A percentile compares a stretch with the other conserved stretches of the same genome.
These are phyloP conservation scores for Sporothrix curviconia DNA, from an alignment of 2,329 filamentous ascomycete genomes.

Conservation along the genomic window DNA sequence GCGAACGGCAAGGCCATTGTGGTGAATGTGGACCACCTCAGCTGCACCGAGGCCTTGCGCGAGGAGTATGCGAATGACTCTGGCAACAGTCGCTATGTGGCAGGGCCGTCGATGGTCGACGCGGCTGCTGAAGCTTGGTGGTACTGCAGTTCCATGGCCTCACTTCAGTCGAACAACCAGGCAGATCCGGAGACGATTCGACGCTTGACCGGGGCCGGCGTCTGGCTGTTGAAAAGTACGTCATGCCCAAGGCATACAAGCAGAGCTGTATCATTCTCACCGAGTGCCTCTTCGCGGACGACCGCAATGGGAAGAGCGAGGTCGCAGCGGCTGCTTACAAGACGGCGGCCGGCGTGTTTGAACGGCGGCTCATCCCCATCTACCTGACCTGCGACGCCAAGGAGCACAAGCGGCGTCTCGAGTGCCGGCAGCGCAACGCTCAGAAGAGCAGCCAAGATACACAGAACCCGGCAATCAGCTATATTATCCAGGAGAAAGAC, in stretches of 20 bases:
- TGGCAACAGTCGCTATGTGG: no score
- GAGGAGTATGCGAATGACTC: not conserved
- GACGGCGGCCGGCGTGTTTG: not conserved
- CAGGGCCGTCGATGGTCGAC: no score
- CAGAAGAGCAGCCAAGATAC: not conserved
- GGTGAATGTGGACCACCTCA: not conserved
- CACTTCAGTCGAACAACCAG: not conserved
- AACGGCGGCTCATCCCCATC: constrained; percentile 15
- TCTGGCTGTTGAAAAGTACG: not conserved
- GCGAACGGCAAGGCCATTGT: not conserved
- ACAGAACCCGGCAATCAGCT: not conserved
- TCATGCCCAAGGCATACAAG: no score
- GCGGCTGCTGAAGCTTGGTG: no score
- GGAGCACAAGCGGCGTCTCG: constrained; percentile 1
- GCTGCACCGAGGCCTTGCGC: not conserved
- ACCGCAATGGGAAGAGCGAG: not conserved
- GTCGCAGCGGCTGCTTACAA: not conserved
- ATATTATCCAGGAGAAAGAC: no score
- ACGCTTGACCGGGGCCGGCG: not conserved
- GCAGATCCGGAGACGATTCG: no score
- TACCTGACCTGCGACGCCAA: constrained; percentile 6
- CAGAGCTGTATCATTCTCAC: constrained; percentile 4
- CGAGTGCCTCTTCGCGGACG: constrained; percentile 3
- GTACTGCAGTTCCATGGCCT: not conserved
- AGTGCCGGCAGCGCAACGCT: not conserved